phyloP scores from a whole-genome alignment of 2,329 filamentous ascomycete species.

The Aureobasidium sp. region DNA sequence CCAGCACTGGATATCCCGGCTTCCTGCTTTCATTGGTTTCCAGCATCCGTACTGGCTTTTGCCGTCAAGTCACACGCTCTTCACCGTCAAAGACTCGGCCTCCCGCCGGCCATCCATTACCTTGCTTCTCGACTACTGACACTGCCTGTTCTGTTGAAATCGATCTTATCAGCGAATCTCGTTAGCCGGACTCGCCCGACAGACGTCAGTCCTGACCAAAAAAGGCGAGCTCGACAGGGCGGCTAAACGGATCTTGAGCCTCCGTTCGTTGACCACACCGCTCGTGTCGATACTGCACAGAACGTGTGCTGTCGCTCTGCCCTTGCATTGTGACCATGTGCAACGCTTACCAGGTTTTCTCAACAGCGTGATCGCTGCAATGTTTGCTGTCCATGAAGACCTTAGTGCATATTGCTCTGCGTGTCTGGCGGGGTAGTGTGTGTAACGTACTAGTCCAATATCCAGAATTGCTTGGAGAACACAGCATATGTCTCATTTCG shows the following conservation, averaged over 20 bases:
- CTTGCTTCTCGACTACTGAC: background rate
- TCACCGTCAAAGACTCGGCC: background rate
- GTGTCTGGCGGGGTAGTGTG: background rate
- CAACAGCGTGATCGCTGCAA: conserved; percentile 7
- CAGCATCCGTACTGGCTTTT: background rate
- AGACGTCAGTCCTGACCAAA: background rate
- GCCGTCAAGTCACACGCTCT: background rate
- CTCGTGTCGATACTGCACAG: background rate
- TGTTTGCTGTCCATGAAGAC: background rate
- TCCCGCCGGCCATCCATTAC: background rate
- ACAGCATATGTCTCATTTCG: background rate
- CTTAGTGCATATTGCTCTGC: background rate
- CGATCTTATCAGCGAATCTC: background rate
- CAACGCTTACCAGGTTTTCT: conserved; percentile 2
- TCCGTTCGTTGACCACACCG: background rate
- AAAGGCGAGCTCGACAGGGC: background rate
- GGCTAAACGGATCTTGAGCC: background rate
- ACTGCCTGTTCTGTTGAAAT: background rate
- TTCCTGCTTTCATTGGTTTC: conserved; percentile 4
- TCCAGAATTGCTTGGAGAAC: background rate
- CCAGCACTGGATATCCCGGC: background rate
- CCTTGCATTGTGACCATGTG: conserved; percentile 10
- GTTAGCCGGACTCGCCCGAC: background rate
- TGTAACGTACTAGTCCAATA: background rate
- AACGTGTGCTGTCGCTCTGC: background rate